These are phyloP conservation scores for Coleophoma eucalyptorum DNA, from an alignment of 2,329 filamentous ascomycete species.

Conservation along the genomic window DNA sequence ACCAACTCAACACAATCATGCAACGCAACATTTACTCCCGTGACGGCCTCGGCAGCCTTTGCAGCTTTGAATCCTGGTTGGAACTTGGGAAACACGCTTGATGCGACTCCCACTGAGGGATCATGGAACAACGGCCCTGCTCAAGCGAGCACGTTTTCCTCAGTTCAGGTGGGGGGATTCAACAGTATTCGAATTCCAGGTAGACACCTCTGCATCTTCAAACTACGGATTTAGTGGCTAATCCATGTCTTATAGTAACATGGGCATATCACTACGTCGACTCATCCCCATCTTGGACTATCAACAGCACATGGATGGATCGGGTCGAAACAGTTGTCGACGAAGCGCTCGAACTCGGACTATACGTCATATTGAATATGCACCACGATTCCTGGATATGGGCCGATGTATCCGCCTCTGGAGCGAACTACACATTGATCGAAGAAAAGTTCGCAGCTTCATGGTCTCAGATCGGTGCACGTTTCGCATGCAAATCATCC, in stretches of 20 bases:
- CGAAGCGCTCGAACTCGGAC: constrained; percentile 43
- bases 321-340: constrained; percentile 55
- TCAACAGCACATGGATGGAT: constrained; percentile 51
- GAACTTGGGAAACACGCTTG: constrained; percentile 59
- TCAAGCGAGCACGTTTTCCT: constrained; percentile 42
- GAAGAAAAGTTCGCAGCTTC: constrained; percentile 52
- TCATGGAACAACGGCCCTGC: constrained; percentile 56
- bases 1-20: constrained; percentile 3
- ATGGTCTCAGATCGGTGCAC: constrained; percentile 54
- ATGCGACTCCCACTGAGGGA: constrained; percentile 50
- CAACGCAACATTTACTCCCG: constrained; percentile 13
- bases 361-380: constrained; percentile 53
- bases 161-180: constrained; percentile 49
- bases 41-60: constrained; percentile 26
- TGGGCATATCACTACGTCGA: constrained; percentile 53
- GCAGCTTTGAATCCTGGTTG: constrained; percentile 50
- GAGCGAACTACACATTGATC: constrained; percentile 45
- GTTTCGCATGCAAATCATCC: constrained; percentile 49
- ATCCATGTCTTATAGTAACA: constrained; percentile 37
- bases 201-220: constrained; percentile 11
- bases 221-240: not conserved
- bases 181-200: constrained; percentile 53
- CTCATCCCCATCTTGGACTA: constrained; percentile 46
- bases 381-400: constrained; percentile 59
- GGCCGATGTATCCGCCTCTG: constrained; percentile 44